Evolutionary conservation across 768 basidiomycete genomes (phyloP), one percentile per base, ranked within the genome.

Genomic region (Suillus plorans): DNA sequence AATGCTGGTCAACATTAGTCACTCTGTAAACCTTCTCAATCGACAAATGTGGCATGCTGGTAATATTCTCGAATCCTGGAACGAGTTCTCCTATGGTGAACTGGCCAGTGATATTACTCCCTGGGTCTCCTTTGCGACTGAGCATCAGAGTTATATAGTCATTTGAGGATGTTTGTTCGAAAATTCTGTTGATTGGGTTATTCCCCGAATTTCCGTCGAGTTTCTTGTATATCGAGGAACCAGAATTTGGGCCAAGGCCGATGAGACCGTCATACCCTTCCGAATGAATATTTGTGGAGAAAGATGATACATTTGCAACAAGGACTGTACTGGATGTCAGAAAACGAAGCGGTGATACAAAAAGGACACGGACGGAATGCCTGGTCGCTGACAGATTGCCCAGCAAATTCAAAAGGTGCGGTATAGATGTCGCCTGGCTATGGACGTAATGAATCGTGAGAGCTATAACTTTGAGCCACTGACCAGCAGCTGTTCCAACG

Each of bases 191-290:
- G 18, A 94, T 79, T 14, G 88, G 75, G 31, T 81, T 86, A 78
- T 90, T 83, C 25, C 84, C 90, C 8, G 80, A 70, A 62, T 72
- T 67, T 10, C 74, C 77, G 66, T 80, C 80, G 50, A 91, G 72
- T 62, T 85, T 86, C 66, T 86, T 80, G 64, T 80, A 82, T 66
- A 93, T 84, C 49, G 84, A 77, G 60, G 89, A 91, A 53, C 87
- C 89, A 31, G 83, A 75, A 77, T 90, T 90, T 37, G 91, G 91
- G n/a, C 91, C 91, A 20, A 93, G 83, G 28, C 91, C 91, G 36
- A 93, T 78, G 22, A 93, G 84, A 47, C 91, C 91, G 63, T 87
- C 83, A 68, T 86, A 89, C 0, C 86, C 89, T 70, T 90, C 84
- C 3, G 81, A 58, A 42, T 82, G 76, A 70, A 89, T 86, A 69